Evolutionary conservation across 2,329 filamentous ascomycete species (phyloP), one percentile per base, ranked within the genome.

Genomic region (Verticillium isaacii): DNA sequence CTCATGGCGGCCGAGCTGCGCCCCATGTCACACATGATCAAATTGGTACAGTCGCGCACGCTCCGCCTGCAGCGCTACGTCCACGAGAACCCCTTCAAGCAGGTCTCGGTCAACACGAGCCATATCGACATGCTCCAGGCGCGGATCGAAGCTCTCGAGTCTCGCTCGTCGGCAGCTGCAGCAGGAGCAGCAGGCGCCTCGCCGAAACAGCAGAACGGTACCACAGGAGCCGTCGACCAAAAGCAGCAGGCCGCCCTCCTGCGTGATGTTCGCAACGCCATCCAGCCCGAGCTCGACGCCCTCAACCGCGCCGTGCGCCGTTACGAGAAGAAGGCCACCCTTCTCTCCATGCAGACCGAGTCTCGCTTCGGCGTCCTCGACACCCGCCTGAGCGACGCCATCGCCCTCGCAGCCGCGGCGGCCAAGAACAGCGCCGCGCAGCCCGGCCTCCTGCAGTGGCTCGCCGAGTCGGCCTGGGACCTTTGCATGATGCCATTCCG

Each of bases 261-360:
- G 56, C 80, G 78, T 5, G 87, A 91, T 62, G 81, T 91, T 14
- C 84, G 86, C 52, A 85, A 85, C 63, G 78, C 80, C 32, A 80
- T 94, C 12, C 90, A 93, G 66, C 89, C 92, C 0, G 92, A 97
- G 63, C 82, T 98, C 6, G 93, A 97, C 68, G 91, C 92, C 0
- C 79, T 98, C 36, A 95, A 93, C 68, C 88, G 94, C 57, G 93
- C 94, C 4, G 90, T 98, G 55, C 85, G 94, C 23, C 87, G 92
- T 39, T 97, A 97, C 69, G 94, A 98, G 77, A 97, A 96, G 77
- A 91, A 93, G 68, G 87, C 90, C 5, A 89, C 89, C 0, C 80
- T 93, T 8, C 84, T 93, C 32, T 84, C 90, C 11, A 82, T 89
- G 60, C 89, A 94, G 70, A 91, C 88, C 2, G 92, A 97, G 66